Evolutionary conservation across 2,329 filamentous ascomycete genomes (phyloP).

Genomic region (Calonectria henricotiae): DNA sequence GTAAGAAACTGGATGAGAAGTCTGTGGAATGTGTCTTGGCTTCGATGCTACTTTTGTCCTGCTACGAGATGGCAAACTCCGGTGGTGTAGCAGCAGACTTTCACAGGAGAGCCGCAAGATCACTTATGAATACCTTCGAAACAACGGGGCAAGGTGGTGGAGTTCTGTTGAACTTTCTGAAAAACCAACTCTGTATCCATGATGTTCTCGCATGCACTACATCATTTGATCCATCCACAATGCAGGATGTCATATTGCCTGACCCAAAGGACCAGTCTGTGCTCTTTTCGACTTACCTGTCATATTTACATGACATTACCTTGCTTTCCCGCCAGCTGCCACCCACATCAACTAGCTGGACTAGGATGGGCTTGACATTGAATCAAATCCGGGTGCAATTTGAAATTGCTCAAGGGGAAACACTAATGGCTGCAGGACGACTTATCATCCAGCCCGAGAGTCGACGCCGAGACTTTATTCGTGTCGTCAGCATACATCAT

Average conservation of each 20-base stretch:
- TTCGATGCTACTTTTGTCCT: constrained; percentile 53
- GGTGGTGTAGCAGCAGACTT: constrained; percentile 50
- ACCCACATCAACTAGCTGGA: background rate
- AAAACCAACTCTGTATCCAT: constrained; percentile 53
- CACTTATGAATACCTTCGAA: constrained; percentile 53
- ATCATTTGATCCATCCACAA: constrained; percentile 36
- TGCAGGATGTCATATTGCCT: constrained; percentile 33
- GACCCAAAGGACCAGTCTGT: constrained; percentile 22
- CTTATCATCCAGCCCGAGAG: constrained; percentile 6
- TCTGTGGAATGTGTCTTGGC: constrained; percentile 52
- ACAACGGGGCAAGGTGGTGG: constrained; percentile 42
- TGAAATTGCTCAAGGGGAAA: constrained; percentile 33
- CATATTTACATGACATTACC: constrained; percentile 34
- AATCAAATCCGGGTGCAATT: constrained; percentile 27
- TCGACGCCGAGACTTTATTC: constrained; percentile 33
- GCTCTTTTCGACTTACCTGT: constrained; percentile 25
- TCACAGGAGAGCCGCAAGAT: constrained; percentile 52
- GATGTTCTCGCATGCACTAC: constrained; percentile 53
- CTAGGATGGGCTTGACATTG: constrained; percentile 4
- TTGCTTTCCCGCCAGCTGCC: constrained; percentile 30
- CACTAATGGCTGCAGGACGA: constrained; percentile 31
- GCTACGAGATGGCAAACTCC: constrained; percentile 54
- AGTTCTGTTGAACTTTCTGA: constrained; percentile 51
- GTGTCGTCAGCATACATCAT: constrained; percentile 32
- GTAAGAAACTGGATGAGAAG: constrained; percentile 26